Evolutionary conservation across 2,329 filamentous ascomycete genomes (phyloP).

Genomic region (Monosporascus ibericus): DNA sequence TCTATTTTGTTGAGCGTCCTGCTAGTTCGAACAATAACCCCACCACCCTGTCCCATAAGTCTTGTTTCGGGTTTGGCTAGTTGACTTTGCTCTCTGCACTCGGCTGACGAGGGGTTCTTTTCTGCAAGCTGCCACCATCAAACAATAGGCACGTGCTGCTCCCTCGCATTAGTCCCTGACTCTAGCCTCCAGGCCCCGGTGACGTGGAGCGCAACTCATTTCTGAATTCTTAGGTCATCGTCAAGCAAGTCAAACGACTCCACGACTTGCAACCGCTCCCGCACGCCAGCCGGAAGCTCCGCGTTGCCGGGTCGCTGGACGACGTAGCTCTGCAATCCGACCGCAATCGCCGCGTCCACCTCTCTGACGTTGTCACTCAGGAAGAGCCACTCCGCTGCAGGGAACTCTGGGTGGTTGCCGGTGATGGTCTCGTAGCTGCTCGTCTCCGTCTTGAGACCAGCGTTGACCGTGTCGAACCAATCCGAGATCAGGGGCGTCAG

Average conservation of each 20-base stretch:
- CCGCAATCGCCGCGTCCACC: slow-evolving; percentile 54
- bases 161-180: background rate
- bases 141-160: too few relatives aligned
- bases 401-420: slow-evolving; percentile 37
- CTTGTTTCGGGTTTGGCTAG: too few relatives aligned
- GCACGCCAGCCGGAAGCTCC: slow-evolving; percentile 46
- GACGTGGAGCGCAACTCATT: slow-evolving; percentile 2
- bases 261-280: slow-evolving; percentile 23
- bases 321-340: slow-evolving; percentile 58
- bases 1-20: too few relatives aligned
- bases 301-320: slow-evolving; percentile 67
- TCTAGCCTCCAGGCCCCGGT: background rate
- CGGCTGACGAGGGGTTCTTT: too few relatives aligned
- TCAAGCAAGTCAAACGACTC: slow-evolving; percentile 23
- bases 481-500: slow-evolving; percentile 52
- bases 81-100: too few relatives aligned
- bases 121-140: too few relatives aligned
- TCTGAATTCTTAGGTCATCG: slow-evolving; percentile 12
- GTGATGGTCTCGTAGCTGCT: slow-evolving; percentile 64
- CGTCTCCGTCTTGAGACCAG: slow-evolving; percentile 64
- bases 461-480: slow-evolving; percentile 78
- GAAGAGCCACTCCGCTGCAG: slow-evolving; percentile 60
- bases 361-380: slow-evolving; percentile 73
- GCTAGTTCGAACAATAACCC: too few relatives aligned
- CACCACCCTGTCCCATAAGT: too few relatives aligned